Evolutionary conservation across 2,329 filamentous ascomycete species (phyloP), one percentile per base, ranked within the genome.

Genomic region (Rhexocercosporidium sp.): DNA sequence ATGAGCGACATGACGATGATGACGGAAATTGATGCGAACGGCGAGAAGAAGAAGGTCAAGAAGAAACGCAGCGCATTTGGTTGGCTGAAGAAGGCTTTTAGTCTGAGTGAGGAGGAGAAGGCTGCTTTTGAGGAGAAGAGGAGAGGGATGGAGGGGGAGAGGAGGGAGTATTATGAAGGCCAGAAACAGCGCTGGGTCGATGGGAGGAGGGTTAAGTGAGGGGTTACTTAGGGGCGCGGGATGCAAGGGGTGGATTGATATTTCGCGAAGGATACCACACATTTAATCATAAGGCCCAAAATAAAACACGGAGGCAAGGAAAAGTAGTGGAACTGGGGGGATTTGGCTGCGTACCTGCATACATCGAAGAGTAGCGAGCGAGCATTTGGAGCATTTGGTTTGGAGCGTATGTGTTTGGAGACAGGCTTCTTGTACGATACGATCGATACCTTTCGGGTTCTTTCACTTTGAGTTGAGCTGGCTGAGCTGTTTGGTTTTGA

Each of bases 11-110:
- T 83, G 64, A 83, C 82, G 3, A 71, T 67, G 1, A 79, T 83
- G 59, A 83, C 81, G 16, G 72, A 73, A 41, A 53, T 68, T 41
- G 64, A 67, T 44, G 59, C 20, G 25, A 69, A 67, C 12, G 68
- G 66, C 37, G 65, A 72, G 31, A 72, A 70, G 18, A 74, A 74
- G 67, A 77, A 82, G 44, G 75, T 89, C 5, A 90, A 90, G 77
- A 90, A 90, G 81, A 90, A 90, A 81, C 84, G 86, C 70, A 90
- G 88, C 72, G 86, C 87, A 1, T 89, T 90, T 73, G 88, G 88
- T 1, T 90, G 88, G 88, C 77, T 90, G 65, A 90, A 90, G 77
- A 90, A 90, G 79, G 88, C 88, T 0, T 90, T 90, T 62, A 86
- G 85, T 39, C 78, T 90, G 29, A 87, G 89, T 68, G 88, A 90